A percentile compares a stretch with the other conserved stretches of the same genome.
These are phyloP conservation scores for Aleurites moluccanus DNA, from an alignment of 441 rosid species.

Conservation along the genomic window DNA sequence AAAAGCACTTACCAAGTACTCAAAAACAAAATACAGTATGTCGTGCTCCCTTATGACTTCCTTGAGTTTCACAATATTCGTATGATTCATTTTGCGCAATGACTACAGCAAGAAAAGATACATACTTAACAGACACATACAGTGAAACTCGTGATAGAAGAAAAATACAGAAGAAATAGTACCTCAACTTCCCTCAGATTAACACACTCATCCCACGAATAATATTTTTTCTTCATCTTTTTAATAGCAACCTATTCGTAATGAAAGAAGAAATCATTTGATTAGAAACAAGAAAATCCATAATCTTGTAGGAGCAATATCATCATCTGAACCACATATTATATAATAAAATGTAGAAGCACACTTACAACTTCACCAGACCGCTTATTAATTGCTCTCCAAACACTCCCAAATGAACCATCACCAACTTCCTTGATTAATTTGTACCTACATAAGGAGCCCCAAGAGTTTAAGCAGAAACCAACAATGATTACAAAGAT, in stretches of 20 bases:
- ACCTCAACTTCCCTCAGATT: conserved; percentile 98
- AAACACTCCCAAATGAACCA: conserved; percentile 96
- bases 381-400: conserved; percentile 77
- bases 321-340: too few species aligned
- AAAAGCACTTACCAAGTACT: conserved; percentile 54
- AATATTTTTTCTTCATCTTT: conserved; percentile 96
- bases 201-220: conserved; percentile 92
- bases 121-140: conserved; percentile 14
- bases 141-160: neutral
- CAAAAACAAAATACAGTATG: conserved; percentile 79
- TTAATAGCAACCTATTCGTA: conserved; percentile 79
- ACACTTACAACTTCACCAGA: conserved; percentile 94
- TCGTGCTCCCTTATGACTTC: conserved; percentile 71
- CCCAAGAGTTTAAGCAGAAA: conserved; percentile 11
- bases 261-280: neutral
- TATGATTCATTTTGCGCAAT: conserved; percentile 75
- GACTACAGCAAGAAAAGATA: conserved; percentile 47
- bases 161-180: neutral
- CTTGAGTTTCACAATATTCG: conserved; percentile 38
- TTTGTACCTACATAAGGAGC: conserved; percentile 54
- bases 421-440: conserved; percentile 93
- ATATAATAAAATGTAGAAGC: neutral
- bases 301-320: neutral
- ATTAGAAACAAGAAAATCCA: neutral
- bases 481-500: neutral